Conservation (phyloP, 805 yeast genomes). For the Myxozyma neglecta region DNA sequence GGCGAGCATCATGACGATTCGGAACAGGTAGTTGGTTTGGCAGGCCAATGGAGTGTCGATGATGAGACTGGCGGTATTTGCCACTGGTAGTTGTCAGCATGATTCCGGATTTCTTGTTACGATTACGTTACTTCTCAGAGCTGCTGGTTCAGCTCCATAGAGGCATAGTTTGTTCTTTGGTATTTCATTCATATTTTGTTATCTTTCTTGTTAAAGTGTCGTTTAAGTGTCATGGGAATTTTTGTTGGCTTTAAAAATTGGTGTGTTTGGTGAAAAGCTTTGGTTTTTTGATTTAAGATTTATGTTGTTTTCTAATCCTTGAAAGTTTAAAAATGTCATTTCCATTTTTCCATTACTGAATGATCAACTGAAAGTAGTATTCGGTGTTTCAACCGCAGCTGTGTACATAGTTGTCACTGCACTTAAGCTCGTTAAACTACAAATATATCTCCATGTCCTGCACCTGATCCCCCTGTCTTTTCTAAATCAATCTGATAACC, state of each 20-base stretch:
- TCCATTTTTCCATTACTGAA: too few relatives aligned
- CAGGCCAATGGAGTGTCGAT: constrained; percentile 30
- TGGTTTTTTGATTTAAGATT: background rate
- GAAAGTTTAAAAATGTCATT: too few relatives aligned
- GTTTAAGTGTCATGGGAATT: background rate
- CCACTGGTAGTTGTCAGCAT: constrained; percentile 19
- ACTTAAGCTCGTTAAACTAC: constrained; percentile 10
- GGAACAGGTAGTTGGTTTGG: constrained; percentile 22
- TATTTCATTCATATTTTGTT: background rate
- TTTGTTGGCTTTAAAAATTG: background rate
- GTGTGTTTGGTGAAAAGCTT: background rate
- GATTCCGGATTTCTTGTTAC: background rate
- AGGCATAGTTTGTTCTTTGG: background rate
- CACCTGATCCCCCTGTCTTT: constrained; percentile 17
- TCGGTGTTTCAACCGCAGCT: background rate
- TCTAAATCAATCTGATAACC: constrained; percentile 25
- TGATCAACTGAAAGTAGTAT: too few relatives aligned
- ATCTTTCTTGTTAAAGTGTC: background rate
- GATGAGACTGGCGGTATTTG: constrained; percentile 32
- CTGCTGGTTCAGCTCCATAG: background rate
- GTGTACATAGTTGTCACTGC: too few relatives aligned
- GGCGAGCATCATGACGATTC: constrained; percentile 15
- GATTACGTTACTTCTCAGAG: background rate
- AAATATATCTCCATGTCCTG: constrained; percentile 25
- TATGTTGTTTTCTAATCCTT: too few relatives aligned